Evolutionary conservation across 2,329 filamentous ascomycete genomes (phyloP).

Genomic region (Cadophora gregata): DNA sequence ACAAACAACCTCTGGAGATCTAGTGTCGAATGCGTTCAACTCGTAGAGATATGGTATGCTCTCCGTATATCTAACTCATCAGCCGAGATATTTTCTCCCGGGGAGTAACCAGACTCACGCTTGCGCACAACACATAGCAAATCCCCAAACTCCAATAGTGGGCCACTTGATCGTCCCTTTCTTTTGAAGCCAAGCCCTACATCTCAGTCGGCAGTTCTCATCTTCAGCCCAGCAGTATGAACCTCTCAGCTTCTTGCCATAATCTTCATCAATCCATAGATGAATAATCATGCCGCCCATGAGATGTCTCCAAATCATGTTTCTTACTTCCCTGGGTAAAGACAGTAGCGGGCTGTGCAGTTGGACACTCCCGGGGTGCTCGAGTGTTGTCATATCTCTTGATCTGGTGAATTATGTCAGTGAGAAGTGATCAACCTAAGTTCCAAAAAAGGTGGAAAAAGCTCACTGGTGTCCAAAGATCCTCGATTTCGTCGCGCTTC

Average conservation of each 20-base stretch:
- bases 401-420: neutral
- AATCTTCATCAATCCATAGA: slow-evolving; percentile 5
- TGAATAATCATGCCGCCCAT: slow-evolving; percentile 20
- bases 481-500: neutral
- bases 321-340: slow-evolving; percentile 21
- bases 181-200: neutral
- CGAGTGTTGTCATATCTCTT: neutral
- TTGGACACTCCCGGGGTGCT: neutral
- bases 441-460: neutral
- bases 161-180: slow-evolving; percentile 2
- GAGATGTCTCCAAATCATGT: slow-evolving; percentile 21
- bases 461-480: neutral
- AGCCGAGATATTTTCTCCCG: neutral
- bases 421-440: neutral
- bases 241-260: slow-evolving; percentile 3
- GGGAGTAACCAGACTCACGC: neutral
- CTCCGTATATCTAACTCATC: slow-evolving; percentile 16
- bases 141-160: slow-evolving; percentile 10
- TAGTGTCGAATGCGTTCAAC: slow-evolving; percentile 10
- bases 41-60: slow-evolving; percentile 15
- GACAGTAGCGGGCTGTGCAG: slow-evolving; percentile 2
- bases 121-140: slow-evolving; percentile 21
- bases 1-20: neutral
- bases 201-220: neutral
- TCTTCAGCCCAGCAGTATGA: neutral